Conservation (phyloP, 2,329 filamentous ascomycete species). For the Paramyrothecium roridum region DNA sequence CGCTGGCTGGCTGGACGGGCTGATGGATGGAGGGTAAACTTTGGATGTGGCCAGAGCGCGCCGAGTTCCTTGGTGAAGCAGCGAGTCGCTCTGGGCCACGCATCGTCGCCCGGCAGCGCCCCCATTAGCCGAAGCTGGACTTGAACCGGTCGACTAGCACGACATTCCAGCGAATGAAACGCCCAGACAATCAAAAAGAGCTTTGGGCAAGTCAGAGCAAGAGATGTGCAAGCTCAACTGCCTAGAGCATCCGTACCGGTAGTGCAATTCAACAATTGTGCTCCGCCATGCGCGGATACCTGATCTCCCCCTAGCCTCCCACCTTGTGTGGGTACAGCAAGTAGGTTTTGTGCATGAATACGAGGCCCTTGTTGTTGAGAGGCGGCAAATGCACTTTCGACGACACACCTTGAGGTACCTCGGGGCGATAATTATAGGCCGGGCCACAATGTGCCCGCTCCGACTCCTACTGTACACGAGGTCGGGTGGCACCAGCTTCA, state of each 20-base stretch:
- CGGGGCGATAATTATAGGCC: neutral
- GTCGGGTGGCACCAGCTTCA: neutral
- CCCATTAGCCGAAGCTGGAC: neutral
- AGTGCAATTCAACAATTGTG: neutral
- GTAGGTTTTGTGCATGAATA: neutral
- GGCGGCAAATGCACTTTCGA: too few relatives aligned
- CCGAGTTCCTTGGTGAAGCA: neutral
- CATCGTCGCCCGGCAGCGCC: neutral
- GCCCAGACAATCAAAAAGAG: neutral
- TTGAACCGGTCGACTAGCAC: neutral
- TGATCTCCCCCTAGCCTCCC: neutral
- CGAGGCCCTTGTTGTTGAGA: neutral
- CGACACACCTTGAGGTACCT: too few relatives aligned
- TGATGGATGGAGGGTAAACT: neutral
- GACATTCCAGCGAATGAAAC: neutral
- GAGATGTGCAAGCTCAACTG: too few relatives aligned
- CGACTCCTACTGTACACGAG: neutral
- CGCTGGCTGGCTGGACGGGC: too few relatives aligned
- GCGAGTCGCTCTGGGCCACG: neutral
- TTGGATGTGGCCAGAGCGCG: neutral
- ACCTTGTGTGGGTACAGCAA: neutral
- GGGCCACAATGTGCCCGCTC: neutral
- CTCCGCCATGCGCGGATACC: neutral
- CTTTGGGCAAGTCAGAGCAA: too few relatives aligned
- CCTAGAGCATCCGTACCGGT: too few relatives aligned